Conservation (phyloP, 2,329 filamentous ascomycete genomes). For the Pseudodiploospora longispora region DNA sequence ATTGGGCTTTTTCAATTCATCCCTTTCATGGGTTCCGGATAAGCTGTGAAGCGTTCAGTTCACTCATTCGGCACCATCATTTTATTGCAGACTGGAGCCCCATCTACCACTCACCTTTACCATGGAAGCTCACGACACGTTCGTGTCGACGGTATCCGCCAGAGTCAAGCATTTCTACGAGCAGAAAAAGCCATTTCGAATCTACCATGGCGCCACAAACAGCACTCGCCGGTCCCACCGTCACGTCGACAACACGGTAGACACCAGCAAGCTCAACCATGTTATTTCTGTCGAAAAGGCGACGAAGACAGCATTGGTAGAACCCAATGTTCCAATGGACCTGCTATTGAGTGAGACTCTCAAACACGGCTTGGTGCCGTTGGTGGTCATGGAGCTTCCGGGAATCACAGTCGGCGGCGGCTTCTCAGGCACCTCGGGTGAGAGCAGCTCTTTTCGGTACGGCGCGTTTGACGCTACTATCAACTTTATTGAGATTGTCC, state of each 20-base stretch:
- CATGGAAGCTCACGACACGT: constrained; percentile 37
- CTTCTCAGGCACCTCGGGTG: constrained; percentile 59
- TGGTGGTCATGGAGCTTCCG: constrained; percentile 64
- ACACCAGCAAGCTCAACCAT: constrained; percentile 56
- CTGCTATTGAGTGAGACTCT: constrained; percentile 50
- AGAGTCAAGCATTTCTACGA: constrained; percentile 36
- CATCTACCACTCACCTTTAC: background rate
- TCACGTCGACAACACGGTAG: constrained; percentile 47
- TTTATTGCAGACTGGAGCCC: too few relatives aligned
- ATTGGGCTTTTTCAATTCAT: too few relatives aligned
- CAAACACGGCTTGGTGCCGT: constrained; percentile 48
- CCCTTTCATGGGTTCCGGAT: too few relatives aligned
- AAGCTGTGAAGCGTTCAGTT: too few relatives aligned
- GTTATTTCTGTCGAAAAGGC: constrained; percentile 52
- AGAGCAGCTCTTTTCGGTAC: constrained; percentile 60
- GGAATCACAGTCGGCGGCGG: constrained; percentile 65
- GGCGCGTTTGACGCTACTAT: constrained; percentile 58
- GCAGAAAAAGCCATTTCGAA: constrained; percentile 52
- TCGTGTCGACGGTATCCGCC: constrained; percentile 34
- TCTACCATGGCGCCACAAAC: constrained; percentile 71
- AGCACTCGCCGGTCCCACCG: constrained; percentile 55
- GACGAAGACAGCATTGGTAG: constrained; percentile 51
- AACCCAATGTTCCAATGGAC: constrained; percentile 66
- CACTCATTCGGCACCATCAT: too few relatives aligned
- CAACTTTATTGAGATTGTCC: constrained; percentile 55